phyloP scores from a whole-genome alignment of 441 rosid species.

The Arabidopsis lyrata region DNA sequence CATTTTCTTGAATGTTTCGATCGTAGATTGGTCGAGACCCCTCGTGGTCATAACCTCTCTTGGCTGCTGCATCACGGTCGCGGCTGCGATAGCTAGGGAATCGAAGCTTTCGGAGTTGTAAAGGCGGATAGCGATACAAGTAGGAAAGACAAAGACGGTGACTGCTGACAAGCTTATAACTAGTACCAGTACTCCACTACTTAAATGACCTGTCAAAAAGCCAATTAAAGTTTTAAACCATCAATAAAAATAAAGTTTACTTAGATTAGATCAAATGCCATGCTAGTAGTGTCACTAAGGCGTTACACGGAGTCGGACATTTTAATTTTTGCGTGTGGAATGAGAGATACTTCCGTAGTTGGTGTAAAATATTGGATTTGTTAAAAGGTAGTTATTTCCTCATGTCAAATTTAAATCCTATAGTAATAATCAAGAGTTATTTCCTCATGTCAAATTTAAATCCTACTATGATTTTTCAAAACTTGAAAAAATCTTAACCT shows the following conservation, averaged over 20 bases:
- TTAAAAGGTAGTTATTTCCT: neutral
- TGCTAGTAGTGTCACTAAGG: too few relatives aligned
- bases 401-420: neutral
- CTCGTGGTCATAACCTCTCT: neutral
- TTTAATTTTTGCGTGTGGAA: too few relatives aligned
- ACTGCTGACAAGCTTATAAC: conserved; percentile 53
- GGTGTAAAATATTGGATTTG: neutral
- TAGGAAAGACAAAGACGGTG: conserved; percentile 22
- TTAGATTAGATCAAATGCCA: too few relatives aligned
- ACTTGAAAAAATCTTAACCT: neutral
- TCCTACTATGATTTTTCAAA: neutral
- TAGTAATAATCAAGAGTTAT: neutral
- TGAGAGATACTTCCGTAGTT: too few relatives aligned
- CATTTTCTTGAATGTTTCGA: conserved; percentile 63
- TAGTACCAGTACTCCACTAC: conserved; percentile 15
- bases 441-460: neutral
- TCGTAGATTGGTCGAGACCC: conserved; percentile 69
- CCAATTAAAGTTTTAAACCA: too few relatives aligned
- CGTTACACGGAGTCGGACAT: too few relatives aligned
- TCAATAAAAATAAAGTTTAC: too few relatives aligned
- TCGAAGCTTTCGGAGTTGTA: conserved; percentile 21
- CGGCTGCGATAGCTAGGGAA: neutral
- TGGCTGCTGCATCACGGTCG: conserved; percentile 46
- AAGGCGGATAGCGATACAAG: conserved; percentile 44
- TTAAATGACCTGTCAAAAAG: conserved; percentile 43